Conservation (phyloP, 2,329 filamentous ascomycete species). For the Zarea fungicola region DNA sequence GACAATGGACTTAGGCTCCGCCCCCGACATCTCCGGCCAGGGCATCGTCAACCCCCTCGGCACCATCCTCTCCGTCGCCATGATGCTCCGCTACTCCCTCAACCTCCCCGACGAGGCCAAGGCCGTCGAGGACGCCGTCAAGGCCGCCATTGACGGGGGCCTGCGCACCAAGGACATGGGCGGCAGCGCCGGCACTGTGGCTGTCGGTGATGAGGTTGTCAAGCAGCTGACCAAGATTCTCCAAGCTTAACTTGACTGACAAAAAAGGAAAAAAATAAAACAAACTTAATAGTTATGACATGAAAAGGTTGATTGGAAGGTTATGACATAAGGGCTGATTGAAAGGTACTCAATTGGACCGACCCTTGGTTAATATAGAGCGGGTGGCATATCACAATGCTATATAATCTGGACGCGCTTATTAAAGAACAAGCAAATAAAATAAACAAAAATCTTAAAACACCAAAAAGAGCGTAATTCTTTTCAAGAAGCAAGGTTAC, state of each 20-base stretch:
- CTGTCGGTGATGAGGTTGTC: conserved; percentile 75
- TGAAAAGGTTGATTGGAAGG: too few species aligned
- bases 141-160: conserved; percentile 71
- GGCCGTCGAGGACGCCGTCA: conserved; percentile 76
- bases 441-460: neutral
- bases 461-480: neutral
- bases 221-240: conserved; percentile 65
- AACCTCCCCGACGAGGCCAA: conserved; percentile 70
- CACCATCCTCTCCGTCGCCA: conserved; percentile 84
- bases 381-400: too few species aligned
- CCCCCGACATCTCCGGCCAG: conserved; percentile 88
- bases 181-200: conserved; percentile 64
- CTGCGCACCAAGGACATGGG: conserved; percentile 81
- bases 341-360: too few species aligned
- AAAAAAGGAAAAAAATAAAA: neutral
- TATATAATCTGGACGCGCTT: too few species aligned
- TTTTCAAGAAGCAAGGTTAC: conserved; percentile 13
- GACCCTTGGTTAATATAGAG: too few species aligned
- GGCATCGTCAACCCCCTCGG: conserved; percentile 82
- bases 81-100: conserved; percentile 95
- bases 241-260: conserved; percentile 31
- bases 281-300: too few species aligned
- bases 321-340: too few species aligned
- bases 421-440: neutral
- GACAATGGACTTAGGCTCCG: conserved; percentile 62